Conservation (phyloP, 106 monocot species). For the Dactylorhiza incarnata region DNA sequence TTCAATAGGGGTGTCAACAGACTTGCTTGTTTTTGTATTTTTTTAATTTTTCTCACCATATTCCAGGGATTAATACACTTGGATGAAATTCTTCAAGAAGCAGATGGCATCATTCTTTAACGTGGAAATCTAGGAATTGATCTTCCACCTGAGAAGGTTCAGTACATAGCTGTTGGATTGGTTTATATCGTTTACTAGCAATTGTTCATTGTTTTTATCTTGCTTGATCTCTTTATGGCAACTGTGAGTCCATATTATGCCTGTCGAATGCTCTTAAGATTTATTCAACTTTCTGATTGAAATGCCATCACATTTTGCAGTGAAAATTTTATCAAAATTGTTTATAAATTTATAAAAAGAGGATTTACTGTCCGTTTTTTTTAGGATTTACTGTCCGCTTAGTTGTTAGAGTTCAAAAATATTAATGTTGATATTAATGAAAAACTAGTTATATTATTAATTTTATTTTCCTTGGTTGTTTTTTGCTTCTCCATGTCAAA, state of each 20-base stretch:
- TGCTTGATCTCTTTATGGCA: neutral
- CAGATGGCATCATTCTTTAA: conserved; percentile 93
- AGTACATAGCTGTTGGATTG: neutral
- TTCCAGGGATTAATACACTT: conserved; percentile 83
- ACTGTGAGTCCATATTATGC: neutral
- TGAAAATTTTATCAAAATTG: neutral
- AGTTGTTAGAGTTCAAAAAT: neutral
- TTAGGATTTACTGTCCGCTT: no score
- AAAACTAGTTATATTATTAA: neutral
- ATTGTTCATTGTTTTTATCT: neutral
- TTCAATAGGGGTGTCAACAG: no score
- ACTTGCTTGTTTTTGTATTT: neutral
- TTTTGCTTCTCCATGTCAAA: no score
- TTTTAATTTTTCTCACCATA: conserved; percentile 4
- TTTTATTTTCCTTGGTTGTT: neutral
- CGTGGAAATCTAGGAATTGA: conserved; percentile 93
- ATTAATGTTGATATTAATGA: neutral
- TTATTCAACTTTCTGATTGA: neutral
- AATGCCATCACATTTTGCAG: neutral
- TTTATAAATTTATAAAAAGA: neutral
- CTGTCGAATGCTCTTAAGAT: neutral
- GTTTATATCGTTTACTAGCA: neutral
- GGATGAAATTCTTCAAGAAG: conserved; percentile 92
- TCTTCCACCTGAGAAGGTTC: conserved; percentile 94
- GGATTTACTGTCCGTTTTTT: no score